A percentile compares a stretch with the other conserved stretches of the same genome.
Evolutionary conservation across 805 yeast genomes (phyloP).

Genomic region (Lachancea lanzarotensis): DNA sequence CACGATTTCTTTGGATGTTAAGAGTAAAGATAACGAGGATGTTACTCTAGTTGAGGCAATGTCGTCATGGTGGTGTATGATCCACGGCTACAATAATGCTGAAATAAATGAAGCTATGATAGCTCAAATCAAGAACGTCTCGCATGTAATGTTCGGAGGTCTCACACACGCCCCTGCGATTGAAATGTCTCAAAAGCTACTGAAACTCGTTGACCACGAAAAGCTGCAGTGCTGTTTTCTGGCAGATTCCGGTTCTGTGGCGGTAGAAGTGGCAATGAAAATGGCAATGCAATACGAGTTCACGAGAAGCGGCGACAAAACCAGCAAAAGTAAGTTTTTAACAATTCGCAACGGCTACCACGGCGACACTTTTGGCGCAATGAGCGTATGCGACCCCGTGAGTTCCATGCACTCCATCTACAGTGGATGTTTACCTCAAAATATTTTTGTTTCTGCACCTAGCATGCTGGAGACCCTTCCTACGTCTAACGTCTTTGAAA

Average conservation of each 20-base stretch:
- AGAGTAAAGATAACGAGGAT: slow-evolving; percentile 7
- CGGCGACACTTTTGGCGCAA: slow-evolving; percentile 37
- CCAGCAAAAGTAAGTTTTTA: slow-evolving; percentile 17
- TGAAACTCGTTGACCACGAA: slow-evolving; percentile 27
- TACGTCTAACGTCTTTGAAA: slow-evolving; percentile 9
- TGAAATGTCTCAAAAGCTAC: slow-evolving; percentile 25
- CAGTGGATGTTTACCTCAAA: slow-evolving; percentile 27
- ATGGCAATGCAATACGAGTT: slow-evolving; percentile 32
- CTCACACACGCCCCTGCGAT: slow-evolving; percentile 30
- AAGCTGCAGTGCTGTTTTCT: slow-evolving; percentile 18
- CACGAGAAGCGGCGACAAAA: slow-evolving; percentile 20
- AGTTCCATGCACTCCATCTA: slow-evolving; percentile 32
- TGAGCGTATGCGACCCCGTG: slow-evolving; percentile 34
- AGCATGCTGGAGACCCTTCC: slow-evolving; percentile 13
- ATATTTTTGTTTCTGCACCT: slow-evolving; percentile 28
- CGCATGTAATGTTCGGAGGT: slow-evolving; percentile 30
- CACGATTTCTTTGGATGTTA: slow-evolving; percentile 15
- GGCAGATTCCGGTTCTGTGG: slow-evolving; percentile 30
- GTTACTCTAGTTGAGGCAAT: slow-evolving; percentile 24
- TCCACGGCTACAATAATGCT: slow-evolving; percentile 29
- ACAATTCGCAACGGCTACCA: slow-evolving; percentile 35
- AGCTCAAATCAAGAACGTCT: slow-evolving; percentile 28
- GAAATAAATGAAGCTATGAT: slow-evolving; percentile 28
- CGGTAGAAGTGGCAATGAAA: slow-evolving; percentile 37
- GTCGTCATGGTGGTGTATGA: slow-evolving; percentile 33